Conservation (phyloP, 768 basidiomycete species). For the Mycena leptocephala region DNA sequence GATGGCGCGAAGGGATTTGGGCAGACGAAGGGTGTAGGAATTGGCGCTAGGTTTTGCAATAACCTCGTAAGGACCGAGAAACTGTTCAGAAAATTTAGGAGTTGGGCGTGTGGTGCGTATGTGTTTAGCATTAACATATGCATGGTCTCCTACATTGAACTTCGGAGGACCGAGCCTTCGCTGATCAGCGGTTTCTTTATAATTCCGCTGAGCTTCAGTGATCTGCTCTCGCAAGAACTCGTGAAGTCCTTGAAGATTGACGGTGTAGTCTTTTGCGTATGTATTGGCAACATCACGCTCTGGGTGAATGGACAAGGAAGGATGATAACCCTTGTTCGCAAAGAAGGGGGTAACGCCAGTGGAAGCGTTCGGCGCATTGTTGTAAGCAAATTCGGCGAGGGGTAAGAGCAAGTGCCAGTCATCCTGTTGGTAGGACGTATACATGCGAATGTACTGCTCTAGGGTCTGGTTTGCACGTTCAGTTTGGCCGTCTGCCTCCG, state of each 20-base stretch:
- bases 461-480: background rate
- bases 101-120: background rate
- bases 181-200: background rate
- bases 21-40: conserved; percentile 41
- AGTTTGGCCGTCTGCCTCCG: background rate
- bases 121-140: background rate
- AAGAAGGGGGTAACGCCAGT: conserved; percentile 50
- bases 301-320: conserved; percentile 39
- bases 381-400: too few species aligned
- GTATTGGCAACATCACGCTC: background rate
- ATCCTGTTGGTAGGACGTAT: conserved; percentile 1
- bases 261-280: background rate
- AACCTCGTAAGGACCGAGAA: conserved; percentile 39
- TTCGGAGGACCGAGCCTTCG: too few species aligned
- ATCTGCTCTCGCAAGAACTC: background rate
- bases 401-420: too few species aligned
- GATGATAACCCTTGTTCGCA: conserved; percentile 51
- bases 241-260: background rate
- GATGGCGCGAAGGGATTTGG: conserved; percentile 32
- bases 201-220: background rate
- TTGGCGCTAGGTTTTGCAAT: conserved; percentile 35
- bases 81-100: conserved; percentile 41
- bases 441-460: background rate
- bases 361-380: conserved; percentile 40
- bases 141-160: background rate